These are phyloP conservation scores for Phyllosticta ampelicida DNA, from an alignment of 2,329 filamentous ascomycete genomes.

Conservation along the genomic window DNA sequence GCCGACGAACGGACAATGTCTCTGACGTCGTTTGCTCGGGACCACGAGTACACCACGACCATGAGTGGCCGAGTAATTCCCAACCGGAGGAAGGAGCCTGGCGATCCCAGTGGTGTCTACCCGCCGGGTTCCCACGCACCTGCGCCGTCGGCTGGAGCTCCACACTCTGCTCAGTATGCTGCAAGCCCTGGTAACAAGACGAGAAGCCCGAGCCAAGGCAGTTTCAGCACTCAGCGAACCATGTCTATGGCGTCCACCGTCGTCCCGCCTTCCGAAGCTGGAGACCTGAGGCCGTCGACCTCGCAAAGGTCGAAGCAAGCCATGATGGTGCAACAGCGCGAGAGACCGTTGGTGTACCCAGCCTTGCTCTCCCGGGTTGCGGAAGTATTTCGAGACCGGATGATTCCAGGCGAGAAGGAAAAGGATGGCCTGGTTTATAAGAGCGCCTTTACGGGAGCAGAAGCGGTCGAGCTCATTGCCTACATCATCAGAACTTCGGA, in stretches of 20 bases:
- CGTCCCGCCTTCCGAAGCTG: constrained; percentile 52
- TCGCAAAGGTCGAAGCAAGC: constrained; percentile 35
- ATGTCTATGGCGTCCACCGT: constrained; percentile 92
- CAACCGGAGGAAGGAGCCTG: constrained; percentile 53
- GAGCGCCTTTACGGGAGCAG: constrained; percentile 89
- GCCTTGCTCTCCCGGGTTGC: constrained; percentile 88
- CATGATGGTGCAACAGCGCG: constrained; percentile 45
- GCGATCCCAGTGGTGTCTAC: constrained; percentile 18
- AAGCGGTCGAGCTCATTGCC: constrained; percentile 88
- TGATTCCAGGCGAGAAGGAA: constrained; percentile 73
- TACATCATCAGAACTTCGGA: constrained; percentile 98
- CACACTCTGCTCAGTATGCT: constrained; percentile 1
- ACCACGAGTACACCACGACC: constrained; percentile 71
- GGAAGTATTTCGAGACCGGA: constrained; percentile 82
- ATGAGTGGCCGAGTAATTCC: constrained; percentile 91
- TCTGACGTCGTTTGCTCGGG: constrained; percentile 71
- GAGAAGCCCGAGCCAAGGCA: constrained; percentile 27
- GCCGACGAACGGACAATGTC: constrained; percentile 94
- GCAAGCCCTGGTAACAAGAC: constrained; percentile 22
- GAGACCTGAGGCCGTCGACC: constrained; percentile 35
- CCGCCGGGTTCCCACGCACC: background rate
- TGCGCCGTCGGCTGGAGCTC: constrained; percentile 6
- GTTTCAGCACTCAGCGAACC: constrained; percentile 49
- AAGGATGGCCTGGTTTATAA: constrained; percentile 98
- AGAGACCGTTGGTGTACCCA: constrained; percentile 79